phyloP scores from a whole-genome alignment of 768 basidiomycete species.

The Cyclocybe cylindracea region DNA sequence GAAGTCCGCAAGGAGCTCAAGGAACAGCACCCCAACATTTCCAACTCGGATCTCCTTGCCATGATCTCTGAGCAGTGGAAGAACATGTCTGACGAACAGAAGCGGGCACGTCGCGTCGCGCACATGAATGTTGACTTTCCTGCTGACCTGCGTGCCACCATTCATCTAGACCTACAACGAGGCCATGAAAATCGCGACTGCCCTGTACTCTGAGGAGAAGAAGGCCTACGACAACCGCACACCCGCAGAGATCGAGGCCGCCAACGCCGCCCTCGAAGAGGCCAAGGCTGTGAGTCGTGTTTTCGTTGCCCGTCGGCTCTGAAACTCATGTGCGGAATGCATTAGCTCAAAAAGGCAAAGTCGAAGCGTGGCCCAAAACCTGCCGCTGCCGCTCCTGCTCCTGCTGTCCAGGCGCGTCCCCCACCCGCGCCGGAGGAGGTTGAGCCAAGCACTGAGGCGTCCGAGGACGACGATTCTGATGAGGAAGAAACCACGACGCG shows the following conservation, averaged over 20 bases:
- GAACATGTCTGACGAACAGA: conserved; percentile 63
- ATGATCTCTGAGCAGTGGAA: conserved; percentile 79
- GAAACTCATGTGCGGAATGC: conserved; percentile 9
- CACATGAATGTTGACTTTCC: conserved; percentile 1
- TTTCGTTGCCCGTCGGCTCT: conserved; percentile 1
- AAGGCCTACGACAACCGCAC: conserved; percentile 62
- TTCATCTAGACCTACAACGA: conserved; percentile 51
- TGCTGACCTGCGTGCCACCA: conserved; percentile 3
- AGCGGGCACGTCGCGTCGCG: conserved; percentile 58
- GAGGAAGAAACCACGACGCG: conserved; percentile 31
- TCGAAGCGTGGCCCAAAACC: conserved; percentile 25
- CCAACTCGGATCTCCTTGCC: conserved; percentile 71
- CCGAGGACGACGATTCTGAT: conserved; percentile 35
- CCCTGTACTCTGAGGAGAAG: conserved; percentile 63
- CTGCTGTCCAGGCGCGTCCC: conserved; percentile 20
- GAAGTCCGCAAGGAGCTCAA: conserved; percentile 78
- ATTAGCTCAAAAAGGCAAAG: conserved; percentile 33
- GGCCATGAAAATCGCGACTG: conserved; percentile 59
- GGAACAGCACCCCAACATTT: conserved; percentile 59
- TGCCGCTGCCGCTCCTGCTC: conserved; percentile 16
- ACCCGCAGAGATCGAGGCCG: conserved; percentile 48
- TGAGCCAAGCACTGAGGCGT: conserved; percentile 29
- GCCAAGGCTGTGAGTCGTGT: conserved; percentile 34
- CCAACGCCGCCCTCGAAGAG: conserved; percentile 43
- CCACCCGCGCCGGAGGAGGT: conserved; percentile 26